Evolutionary conservation across 179 eudicot species (phyloP), one percentile per base, ranked within the genome.

Genomic region (Silene vulgaris): DNA sequence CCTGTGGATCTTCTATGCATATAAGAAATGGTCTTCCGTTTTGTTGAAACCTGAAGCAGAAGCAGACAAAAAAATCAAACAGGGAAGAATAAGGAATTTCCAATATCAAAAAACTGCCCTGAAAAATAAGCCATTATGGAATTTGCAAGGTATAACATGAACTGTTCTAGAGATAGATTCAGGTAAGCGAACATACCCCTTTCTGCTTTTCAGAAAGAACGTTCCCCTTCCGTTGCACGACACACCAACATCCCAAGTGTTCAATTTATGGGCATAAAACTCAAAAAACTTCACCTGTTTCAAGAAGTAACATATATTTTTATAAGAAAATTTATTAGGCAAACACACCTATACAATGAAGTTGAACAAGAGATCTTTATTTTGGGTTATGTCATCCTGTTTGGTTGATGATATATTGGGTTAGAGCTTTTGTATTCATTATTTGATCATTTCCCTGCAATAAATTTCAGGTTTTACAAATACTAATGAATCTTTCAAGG

Each of bases 1-100:
- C 98, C 97, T 95, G 99, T 62, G 99, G 99, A 71, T 95, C 99
- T 85, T 92, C 88, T 50, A 95, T 88, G 74, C 93, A 79, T 43
- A 95, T 83, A 52, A 89, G 87, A 78, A 83, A 85, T 61, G 87
- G 84, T 48, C 88, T 81, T 65, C 89, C 95, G 68, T 84, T 81
- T 71, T 69, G 77, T 30, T 78, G 76, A 78, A 94, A 92, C 85
- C 98, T 94, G 84, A 32, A 69, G 3, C 59, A 28, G 16, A 69
- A 65, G 26, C 45, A 64, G 43, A 78, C 12, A 65, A 73, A 40
- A 45, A 45, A 54, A 69, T 45, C 9, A 70, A 70, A 70, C 40
- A 43, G 28, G 29, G 56, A 56, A 6, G 66, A 29, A 54, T 35
- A 54, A 60, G 11, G 16, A 13, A 32, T 16, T 21, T 48, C 23